Conservation (phyloP, 2,329 filamentous ascomycete genomes). For the Alternaria postmessia region DNA sequence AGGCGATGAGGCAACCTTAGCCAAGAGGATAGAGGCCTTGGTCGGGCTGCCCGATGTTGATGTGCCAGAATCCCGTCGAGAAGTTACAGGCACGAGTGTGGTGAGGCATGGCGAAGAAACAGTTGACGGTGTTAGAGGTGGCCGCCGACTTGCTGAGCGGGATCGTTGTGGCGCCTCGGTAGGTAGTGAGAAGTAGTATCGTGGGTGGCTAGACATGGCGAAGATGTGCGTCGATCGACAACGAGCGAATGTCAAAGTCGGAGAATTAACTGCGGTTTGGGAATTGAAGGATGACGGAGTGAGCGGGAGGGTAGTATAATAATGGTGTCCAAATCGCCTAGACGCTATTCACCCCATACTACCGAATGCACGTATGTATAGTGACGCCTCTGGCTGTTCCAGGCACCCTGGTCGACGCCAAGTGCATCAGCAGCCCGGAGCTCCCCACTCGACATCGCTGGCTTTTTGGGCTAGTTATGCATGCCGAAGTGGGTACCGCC, state of each 20-base stretch:
- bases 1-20: slow-evolving; percentile 55
- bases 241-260: slow-evolving; percentile 19
- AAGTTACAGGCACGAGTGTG: slow-evolving; percentile 50
- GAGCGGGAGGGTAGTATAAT: slow-evolving; percentile 39
- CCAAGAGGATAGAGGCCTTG: slow-evolving; percentile 53
- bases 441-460: slow-evolving; percentile 42
- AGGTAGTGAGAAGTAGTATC: slow-evolving; percentile 51
- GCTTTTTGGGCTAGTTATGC: slow-evolving; percentile 41
- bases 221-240: slow-evolving; percentile 20
- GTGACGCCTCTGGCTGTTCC: slow-evolving; percentile 42
- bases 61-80: slow-evolving; percentile 51
- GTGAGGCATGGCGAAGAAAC: slow-evolving; percentile 56
- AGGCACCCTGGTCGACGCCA: slow-evolving; percentile 40
- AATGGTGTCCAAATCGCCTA: slow-evolving; percentile 42
- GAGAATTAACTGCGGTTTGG: slow-evolving; percentile 24
- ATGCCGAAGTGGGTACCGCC: slow-evolving; percentile 44
- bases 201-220: slow-evolving; percentile 46
- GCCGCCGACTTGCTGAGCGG: slow-evolving; percentile 50
- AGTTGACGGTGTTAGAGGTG: slow-evolving; percentile 56
- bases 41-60: slow-evolving; percentile 51
- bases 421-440: slow-evolving; percentile 47
- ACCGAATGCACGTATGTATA: slow-evolving; percentile 37
- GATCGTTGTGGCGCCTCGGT: slow-evolving; percentile 46
- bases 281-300: slow-evolving; percentile 24
- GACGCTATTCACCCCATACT: slow-evolving; percentile 52